phyloP scores from a whole-genome alignment of 352 stramenopile genomes.

The Pythium phragmitis region DNA sequence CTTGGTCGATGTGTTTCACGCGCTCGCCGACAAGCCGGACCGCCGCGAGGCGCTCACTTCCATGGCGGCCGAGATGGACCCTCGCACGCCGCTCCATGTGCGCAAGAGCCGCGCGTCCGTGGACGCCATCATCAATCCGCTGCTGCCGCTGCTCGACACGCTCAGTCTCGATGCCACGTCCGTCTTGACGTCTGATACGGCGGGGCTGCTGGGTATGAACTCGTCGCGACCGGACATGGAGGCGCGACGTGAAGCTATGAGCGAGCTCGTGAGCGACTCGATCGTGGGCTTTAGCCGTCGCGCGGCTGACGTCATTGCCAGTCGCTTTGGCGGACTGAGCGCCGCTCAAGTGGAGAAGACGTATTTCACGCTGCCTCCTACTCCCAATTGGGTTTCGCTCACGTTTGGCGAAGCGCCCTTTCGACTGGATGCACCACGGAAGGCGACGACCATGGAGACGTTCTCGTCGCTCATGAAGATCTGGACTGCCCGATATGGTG shows the following conservation, averaged over 20 bases:
- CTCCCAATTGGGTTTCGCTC: not conserved
- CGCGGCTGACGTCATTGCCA: not conserved
- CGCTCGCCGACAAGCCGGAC: slow-evolving; percentile 25
- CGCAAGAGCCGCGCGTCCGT: not conserved
- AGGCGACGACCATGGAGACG: not conserved
- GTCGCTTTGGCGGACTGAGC: slow-evolving; percentile 2
- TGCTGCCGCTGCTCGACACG: slow-evolving; percentile 33
- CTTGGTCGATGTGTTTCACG: slow-evolving; percentile 26
- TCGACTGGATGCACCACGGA: not conserved
- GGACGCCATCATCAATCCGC: slow-evolving; percentile 14
- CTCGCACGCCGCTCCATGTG: not conserved
- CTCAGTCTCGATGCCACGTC: slow-evolving; percentile 24
- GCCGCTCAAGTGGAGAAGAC: not conserved
- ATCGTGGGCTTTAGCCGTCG: slow-evolving; percentile 5
- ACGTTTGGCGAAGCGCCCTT: slow-evolving; percentile 4
- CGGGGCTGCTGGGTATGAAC: not conserved
- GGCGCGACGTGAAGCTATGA: not conserved
- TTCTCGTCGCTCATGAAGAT: slow-evolving; percentile 9
- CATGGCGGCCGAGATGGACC: slow-evolving; percentile 15
- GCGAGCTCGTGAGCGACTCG: not conserved
- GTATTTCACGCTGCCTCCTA: not conserved
- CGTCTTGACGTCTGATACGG: slow-evolving; percentile 15
- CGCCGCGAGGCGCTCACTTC: slow-evolving; percentile 20
- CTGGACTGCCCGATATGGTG: slow-evolving; percentile 11
- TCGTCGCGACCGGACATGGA: not conserved